These are phyloP conservation scores for Apiospora saccharicola DNA, from an alignment of 2,329 filamentous ascomycete genomes.

Conservation along the genomic window DNA sequence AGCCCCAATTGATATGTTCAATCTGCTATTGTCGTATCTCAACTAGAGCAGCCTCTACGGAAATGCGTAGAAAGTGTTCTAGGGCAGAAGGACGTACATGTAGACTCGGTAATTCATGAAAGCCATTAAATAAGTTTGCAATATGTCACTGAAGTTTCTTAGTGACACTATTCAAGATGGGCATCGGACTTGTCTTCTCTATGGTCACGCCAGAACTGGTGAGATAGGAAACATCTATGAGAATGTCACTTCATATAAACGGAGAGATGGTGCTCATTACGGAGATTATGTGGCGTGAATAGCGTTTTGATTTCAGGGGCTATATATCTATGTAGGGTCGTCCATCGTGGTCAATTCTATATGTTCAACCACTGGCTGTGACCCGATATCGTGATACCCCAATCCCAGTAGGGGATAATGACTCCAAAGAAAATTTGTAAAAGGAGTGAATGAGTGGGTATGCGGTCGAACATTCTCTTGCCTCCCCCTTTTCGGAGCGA, in stretches of 20 bases:
- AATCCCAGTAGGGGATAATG: not conserved
- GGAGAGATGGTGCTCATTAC: not conserved
- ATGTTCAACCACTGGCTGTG: not conserved
- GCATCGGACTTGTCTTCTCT: too few relatives aligned
- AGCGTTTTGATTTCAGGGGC: not conserved
- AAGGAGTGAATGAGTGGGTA: constrained; percentile 15
- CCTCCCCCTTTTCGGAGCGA: not conserved
- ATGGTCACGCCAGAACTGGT: not conserved
- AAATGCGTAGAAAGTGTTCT: not conserved
- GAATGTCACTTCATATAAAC: not conserved
- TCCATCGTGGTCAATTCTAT: not conserved
- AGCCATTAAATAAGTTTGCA: too few relatives aligned
- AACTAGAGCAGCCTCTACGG: not conserved
- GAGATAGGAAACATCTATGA: too few relatives aligned
- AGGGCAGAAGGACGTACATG: too few relatives aligned
- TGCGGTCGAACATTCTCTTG: not conserved
- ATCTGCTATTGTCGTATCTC: not conserved
- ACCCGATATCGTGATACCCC: not conserved
- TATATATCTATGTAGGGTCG: constrained; percentile 3
- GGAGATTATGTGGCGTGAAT: not conserved
- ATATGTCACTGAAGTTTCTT: too few relatives aligned
- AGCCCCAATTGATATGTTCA: not conserved
- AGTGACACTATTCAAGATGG: too few relatives aligned
- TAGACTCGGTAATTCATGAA: too few relatives aligned
- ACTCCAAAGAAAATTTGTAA: constrained; percentile 12